These are phyloP conservation scores for Grosmannia huntii DNA, from an alignment of 2,329 filamentous ascomycete species.

Conservation along the genomic window DNA sequence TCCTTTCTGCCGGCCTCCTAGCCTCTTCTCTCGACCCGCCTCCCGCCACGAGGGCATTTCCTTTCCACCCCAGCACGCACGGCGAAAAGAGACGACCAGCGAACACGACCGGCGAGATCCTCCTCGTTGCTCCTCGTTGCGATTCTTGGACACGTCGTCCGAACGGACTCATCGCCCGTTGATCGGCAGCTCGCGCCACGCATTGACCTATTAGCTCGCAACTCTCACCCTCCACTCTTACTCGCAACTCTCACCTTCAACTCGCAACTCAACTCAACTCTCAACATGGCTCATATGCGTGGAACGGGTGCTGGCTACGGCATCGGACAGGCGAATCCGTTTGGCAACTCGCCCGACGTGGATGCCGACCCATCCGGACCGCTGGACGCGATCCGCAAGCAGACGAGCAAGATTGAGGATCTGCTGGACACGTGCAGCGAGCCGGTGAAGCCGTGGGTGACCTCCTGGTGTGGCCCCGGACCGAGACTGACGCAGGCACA, in stretches of 20 bases:
- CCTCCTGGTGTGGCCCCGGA: too few species aligned
- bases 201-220: too few species aligned
- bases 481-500: slow-evolving; percentile 27
- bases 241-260: background rate
- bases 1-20: background rate
- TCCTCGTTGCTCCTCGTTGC: too few species aligned
- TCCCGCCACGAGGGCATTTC: background rate
- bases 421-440: slow-evolving; percentile 75
- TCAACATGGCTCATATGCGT: slow-evolving; percentile 36
- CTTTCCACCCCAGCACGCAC: too few species aligned
- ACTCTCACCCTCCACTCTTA: background rate
- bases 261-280: background rate
- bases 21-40: background rate
- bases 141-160: too few species aligned
- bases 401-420: slow-evolving; percentile 98
- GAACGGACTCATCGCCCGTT: too few species aligned
- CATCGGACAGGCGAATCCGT: slow-evolving; percentile 62
- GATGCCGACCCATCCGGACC: slow-evolving; percentile 58
- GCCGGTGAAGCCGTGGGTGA: slow-evolving; percentile 89
- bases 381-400: slow-evolving; percentile 79
- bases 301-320: slow-evolving; percentile 76
- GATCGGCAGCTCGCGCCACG: too few species aligned
- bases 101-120: too few species aligned
- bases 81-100: too few species aligned
- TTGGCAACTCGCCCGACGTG: slow-evolving; percentile 38